A percentile compares a stretch with the other conserved stretches of the same genome.
These are phyloP conservation scores for Trypanosoma brucei DNA, from an alignment of 208 protist species.

Conservation along the genomic window DNA sequence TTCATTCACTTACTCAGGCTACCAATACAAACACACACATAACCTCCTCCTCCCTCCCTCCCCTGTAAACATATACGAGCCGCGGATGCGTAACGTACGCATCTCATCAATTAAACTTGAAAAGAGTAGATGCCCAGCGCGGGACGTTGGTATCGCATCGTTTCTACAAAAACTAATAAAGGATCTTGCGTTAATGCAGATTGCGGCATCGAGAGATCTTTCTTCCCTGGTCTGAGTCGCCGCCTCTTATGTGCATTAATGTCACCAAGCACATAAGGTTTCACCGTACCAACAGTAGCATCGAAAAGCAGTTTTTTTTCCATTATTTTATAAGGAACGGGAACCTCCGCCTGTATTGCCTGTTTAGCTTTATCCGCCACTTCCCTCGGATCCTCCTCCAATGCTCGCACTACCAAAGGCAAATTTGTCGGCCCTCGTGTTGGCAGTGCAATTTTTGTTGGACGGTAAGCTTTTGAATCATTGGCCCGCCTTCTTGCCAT, in stretches of 20 bases:
- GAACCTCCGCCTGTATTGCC: background rate
- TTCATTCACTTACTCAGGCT: too few relatives aligned
- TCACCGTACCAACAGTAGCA: conserved; percentile 17
- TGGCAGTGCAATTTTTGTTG: background rate
- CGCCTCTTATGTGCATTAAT: background rate
- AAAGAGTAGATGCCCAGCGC: conserved; percentile 19
- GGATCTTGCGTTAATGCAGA: conserved; percentile 13
- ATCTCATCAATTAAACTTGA: conserved; percentile 14
- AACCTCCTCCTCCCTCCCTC: too few relatives aligned
- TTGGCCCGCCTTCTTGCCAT: conserved; percentile 1
- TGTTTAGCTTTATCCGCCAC: background rate
- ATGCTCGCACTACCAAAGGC: conserved; percentile 7
- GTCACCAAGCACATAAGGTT: conserved; percentile 16
- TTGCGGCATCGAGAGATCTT: conserved; percentile 6
- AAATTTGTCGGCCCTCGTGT: background rate
- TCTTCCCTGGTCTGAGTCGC: background rate
- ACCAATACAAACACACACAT: too few relatives aligned
- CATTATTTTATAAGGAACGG: conserved; percentile 7
- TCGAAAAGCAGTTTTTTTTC: conserved; percentile 16
- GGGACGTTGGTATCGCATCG: conserved; percentile 23
- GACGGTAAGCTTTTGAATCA: background rate
- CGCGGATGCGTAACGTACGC: background rate
- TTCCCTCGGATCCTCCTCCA: conserved; percentile 8
- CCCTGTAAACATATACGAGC: too few relatives aligned
- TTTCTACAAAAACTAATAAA: conserved; percentile 22